Conservation (phyloP, 768 basidiomycete species). For the Psilocybe cyanescens region DNA sequence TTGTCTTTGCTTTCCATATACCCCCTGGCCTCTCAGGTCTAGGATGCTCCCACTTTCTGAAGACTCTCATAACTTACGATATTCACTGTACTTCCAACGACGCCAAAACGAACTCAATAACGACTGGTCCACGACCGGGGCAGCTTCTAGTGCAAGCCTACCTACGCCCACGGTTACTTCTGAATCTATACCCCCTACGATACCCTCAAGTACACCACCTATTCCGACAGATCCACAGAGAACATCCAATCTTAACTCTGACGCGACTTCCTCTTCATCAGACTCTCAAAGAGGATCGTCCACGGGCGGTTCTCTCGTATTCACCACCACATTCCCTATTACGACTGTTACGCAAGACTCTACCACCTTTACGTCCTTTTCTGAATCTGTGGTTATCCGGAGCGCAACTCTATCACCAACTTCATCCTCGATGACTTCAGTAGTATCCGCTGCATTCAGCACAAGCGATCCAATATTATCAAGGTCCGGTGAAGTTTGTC, state of each 20-base stretch:
- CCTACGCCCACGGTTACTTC: constrained; percentile 12
- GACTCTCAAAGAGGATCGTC: background rate
- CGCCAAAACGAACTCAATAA: constrained; percentile 19
- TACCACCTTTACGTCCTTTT: constrained; percentile 46
- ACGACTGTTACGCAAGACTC: constrained; percentile 42
- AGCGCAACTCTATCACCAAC: constrained; percentile 22
- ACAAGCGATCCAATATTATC: constrained; percentile 24
- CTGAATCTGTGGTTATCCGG: constrained; percentile 35
- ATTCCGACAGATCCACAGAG: constrained; percentile 4
- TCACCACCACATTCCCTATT: constrained; percentile 40
- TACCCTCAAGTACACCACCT: constrained; percentile 10
- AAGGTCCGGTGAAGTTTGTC: constrained; percentile 50
- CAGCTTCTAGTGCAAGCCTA: constrained; percentile 11
- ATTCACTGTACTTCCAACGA: constrained; percentile 19
- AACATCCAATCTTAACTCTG: constrained; percentile 4
- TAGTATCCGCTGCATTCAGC: constrained; percentile 27
- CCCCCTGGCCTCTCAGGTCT: constrained; percentile 19
- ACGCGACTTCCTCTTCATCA: constrained; percentile 6
- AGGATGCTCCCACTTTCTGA: constrained; percentile 12
- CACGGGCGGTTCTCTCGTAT: constrained; percentile 21
- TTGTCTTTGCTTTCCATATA: constrained; percentile 19
- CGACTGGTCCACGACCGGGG: constrained; percentile 10
- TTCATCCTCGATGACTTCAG: constrained; percentile 21
- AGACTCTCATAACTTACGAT: constrained; percentile 10
- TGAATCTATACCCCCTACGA: constrained; percentile 6